phyloP scores from a whole-genome alignment of 192 early-diverging fungal genomes.

The Backusella mclennaniae region DNA sequence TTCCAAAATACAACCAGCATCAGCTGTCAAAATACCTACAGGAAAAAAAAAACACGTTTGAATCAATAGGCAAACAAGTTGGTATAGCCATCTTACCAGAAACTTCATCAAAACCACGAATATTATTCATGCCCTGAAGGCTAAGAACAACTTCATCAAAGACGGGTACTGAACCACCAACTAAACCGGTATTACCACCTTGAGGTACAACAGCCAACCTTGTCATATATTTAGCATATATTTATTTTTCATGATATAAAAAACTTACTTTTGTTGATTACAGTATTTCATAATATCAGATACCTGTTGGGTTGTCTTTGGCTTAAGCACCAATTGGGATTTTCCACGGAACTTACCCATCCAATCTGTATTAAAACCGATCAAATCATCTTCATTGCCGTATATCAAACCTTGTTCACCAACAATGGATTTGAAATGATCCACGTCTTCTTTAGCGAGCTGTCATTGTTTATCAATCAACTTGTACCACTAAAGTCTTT shows the following conservation, averaged over 20 bases:
- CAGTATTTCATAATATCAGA: slow-evolving; percentile 86
- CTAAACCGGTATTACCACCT: slow-evolving; percentile 98
- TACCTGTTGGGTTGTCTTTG: slow-evolving; percentile 85
- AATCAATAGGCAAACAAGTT: no score
- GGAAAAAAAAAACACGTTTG: not conserved
- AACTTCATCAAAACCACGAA: slow-evolving; percentile 69
- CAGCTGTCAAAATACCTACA: slow-evolving; percentile 80
- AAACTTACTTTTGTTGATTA: slow-evolving; percentile 58
- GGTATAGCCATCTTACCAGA: slow-evolving; percentile 38
- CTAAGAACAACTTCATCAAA: slow-evolving; percentile 94
- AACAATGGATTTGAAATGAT: slow-evolving; percentile 56
- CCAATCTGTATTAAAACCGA: slow-evolving; percentile 89
- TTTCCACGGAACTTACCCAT: slow-evolving; percentile 90
- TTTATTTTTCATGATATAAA: no score
- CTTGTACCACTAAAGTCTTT: not conserved
- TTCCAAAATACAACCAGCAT: slow-evolving; percentile 93
- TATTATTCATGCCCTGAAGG: slow-evolving; percentile 73
- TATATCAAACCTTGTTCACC: slow-evolving; percentile 41
- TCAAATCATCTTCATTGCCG: slow-evolving; percentile 59
- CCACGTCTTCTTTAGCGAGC: slow-evolving; percentile 61
- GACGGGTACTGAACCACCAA: slow-evolving; percentile 95
- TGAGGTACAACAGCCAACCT: slow-evolving; percentile 93
- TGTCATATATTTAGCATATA: no score
- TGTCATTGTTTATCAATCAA: not conserved
- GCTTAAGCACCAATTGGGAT: slow-evolving; percentile 79